Conservation (phyloP, 306 rosid genomes). For the Arachis stenosperma region DNA sequence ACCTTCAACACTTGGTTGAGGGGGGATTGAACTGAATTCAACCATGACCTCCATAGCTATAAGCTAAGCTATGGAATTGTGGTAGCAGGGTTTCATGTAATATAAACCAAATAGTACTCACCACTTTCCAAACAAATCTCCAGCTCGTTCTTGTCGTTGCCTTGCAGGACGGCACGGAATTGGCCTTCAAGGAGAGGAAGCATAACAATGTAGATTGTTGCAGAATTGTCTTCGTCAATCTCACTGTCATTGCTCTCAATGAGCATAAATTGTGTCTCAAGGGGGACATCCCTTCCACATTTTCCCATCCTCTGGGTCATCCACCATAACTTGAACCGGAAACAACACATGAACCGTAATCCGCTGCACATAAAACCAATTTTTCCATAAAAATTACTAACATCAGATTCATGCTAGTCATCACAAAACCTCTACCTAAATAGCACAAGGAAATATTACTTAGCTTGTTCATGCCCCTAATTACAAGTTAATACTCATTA, state of each 20-base stretch:
- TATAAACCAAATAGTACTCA: constrained; percentile 64
- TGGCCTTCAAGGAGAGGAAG: constrained; percentile 96
- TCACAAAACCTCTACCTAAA: constrained; percentile 2
- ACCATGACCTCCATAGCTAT: constrained; percentile 35
- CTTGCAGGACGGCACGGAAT: constrained; percentile 90
- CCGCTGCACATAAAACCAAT: constrained; percentile 52
- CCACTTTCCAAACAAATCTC: constrained; percentile 97
- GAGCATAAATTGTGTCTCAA: constrained; percentile 95
- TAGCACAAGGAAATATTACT: background rate
- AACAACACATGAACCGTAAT: constrained; percentile 79
- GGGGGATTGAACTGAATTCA: constrained; percentile 49
- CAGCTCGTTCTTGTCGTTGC: constrained; percentile 80
- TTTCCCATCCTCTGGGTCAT: constrained; percentile 99
- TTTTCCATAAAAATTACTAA: background rate
- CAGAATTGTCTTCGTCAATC: constrained; percentile 52
- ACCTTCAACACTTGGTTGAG: constrained; percentile 46
- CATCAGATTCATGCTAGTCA: background rate
- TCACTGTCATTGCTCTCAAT: constrained; percentile 75
- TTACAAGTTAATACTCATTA: constrained; percentile 9
- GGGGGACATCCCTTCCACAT: constrained; percentile 82
- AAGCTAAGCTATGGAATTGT: constrained; percentile 35
- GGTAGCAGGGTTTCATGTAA: constrained; percentile 37
- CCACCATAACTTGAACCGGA: constrained; percentile 99
- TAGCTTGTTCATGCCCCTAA: background rate
- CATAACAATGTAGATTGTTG: constrained; percentile 77